Conservation (phyloP, 345 rosid genomes). For the Eucalyptus fibrosa region DNA sequence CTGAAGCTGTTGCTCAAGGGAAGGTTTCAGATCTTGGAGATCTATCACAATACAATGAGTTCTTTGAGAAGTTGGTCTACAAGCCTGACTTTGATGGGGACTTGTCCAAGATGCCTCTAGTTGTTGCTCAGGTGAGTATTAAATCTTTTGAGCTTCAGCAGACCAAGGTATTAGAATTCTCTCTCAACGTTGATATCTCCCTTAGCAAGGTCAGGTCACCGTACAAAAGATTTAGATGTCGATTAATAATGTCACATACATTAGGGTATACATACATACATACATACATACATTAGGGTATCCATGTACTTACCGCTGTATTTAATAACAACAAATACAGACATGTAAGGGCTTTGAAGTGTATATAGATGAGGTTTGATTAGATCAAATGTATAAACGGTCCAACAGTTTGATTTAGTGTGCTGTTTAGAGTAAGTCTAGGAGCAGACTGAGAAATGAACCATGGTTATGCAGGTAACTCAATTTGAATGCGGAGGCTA, state of each 20-base stretch:
- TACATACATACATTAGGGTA: too few relatives aligned
- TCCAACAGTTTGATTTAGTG: neutral
- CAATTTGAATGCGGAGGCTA: conserved; percentile 61
- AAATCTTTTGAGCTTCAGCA: neutral
- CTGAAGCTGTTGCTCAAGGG: conserved; percentile 22
- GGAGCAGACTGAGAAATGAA: neutral
- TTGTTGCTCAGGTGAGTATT: conserved; percentile 45
- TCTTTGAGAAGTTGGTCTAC: conserved; percentile 34
- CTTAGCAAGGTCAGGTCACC: neutral
- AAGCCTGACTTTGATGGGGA: conserved; percentile 28
- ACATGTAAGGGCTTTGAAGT: neutral
- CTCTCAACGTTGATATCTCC: neutral
- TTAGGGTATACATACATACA: too few relatives aligned
- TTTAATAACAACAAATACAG: neutral
- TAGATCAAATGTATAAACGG: neutral
- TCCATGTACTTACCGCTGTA: neutral
- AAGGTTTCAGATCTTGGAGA: conserved; percentile 48
- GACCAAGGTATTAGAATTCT: neutral
- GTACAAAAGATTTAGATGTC: neutral
- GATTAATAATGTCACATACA: neutral
- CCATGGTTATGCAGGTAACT: conserved; percentile 30
- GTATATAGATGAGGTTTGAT: neutral
- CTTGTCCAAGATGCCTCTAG: conserved; percentile 42
- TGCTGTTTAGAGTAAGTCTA: neutral
- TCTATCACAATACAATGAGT: conserved; percentile 32